phyloP scores from a whole-genome alignment of 768 basidiomycete genomes.

The Rhodosporidiobolus odoratus region DNA sequence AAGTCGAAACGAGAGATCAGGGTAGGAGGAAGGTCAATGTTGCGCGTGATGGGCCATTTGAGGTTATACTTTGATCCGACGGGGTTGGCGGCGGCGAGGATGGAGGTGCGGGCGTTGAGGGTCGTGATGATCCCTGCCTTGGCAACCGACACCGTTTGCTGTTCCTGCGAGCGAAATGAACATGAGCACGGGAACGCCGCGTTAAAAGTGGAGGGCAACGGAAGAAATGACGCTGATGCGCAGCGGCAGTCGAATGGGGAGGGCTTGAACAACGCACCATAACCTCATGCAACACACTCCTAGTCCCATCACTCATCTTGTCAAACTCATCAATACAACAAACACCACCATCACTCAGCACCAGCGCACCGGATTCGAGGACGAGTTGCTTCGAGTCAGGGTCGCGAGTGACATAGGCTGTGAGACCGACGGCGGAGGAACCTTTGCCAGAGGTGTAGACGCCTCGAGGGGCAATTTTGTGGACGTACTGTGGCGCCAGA shows the following conservation, averaged over 20 bases:
- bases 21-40: slow-evolving; percentile 96
- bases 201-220: too few species aligned
- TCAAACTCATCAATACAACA: slow-evolving; percentile 97
- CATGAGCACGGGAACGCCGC: too few species aligned
- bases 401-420: slow-evolving; percentile 96
- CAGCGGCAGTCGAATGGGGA: too few species aligned
- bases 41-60: slow-evolving; percentile 81
- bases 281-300: slow-evolving; percentile 54
- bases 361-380: slow-evolving; percentile 90
- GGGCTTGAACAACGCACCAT: slow-evolving; percentile 58
- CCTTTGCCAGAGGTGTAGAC: slow-evolving; percentile 98
- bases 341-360: slow-evolving; percentile 90
- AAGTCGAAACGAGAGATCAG: slow-evolving; percentile 97
- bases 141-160: slow-evolving; percentile 56
- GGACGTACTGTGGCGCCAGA: slow-evolving; percentile 74
- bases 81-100: slow-evolving; percentile 90
- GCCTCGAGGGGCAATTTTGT: slow-evolving; percentile 95
- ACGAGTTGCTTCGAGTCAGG: slow-evolving; percentile 98
- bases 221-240: too few species aligned
- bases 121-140: slow-evolving; percentile 57
- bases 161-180: slow-evolving; percentile 52
- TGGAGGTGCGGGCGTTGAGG: slow-evolving; percentile 54
- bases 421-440: slow-evolving; percentile 95
- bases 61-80: slow-evolving; percentile 93
- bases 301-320: slow-evolving; percentile 54